phyloP scores from a whole-genome alignment of 306 rosid species.

The Cucurbita maxima region DNA sequence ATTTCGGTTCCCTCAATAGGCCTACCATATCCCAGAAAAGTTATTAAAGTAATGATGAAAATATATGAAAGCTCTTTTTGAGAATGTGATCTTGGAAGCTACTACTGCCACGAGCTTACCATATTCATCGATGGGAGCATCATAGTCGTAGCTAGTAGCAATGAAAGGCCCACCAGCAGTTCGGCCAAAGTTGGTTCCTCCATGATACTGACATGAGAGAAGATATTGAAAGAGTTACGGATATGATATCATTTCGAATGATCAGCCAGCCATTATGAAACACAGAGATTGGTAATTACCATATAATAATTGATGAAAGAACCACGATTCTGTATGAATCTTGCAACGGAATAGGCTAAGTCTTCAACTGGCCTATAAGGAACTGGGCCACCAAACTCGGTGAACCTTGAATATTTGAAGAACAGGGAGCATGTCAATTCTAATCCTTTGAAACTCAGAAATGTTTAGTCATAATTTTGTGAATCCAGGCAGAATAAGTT shows the following conservation, averaged over 20 bases:
- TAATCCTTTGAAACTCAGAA: neutral
- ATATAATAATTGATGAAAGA: conserved; percentile 78
- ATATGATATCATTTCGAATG: neutral
- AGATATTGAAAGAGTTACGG: neutral
- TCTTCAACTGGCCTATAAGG: conserved; percentile 83
- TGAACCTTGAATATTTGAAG: conserved; percentile 36
- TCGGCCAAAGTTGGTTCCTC: conserved; percentile 95
- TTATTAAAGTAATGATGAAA: neutral
- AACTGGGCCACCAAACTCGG: conserved; percentile 76
- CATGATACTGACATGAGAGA: conserved; percentile 55
- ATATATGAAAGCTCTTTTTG: neutral
- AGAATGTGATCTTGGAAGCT: neutral
- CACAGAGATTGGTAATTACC: conserved; percentile 24
- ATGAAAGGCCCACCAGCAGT: conserved; percentile 84
- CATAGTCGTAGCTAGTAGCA: conserved; percentile 85
- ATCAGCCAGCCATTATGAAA: neutral
- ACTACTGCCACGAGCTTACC: conserved; percentile 31
- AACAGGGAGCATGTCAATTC: neutral
- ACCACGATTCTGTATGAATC: conserved; percentile 80
- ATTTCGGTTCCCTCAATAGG: conserved; percentile 66
- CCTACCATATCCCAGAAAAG: conserved; percentile 29
- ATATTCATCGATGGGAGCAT: conserved; percentile 84
- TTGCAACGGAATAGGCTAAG: conserved; percentile 64
- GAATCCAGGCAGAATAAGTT: neutral
- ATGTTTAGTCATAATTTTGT: neutral